Percentiles rank a stretch among this genome's conserved stretches.
Conservation (phyloP, 2,329 filamentous ascomycete genomes). For the Parafenestella ontariensis region DNA sequence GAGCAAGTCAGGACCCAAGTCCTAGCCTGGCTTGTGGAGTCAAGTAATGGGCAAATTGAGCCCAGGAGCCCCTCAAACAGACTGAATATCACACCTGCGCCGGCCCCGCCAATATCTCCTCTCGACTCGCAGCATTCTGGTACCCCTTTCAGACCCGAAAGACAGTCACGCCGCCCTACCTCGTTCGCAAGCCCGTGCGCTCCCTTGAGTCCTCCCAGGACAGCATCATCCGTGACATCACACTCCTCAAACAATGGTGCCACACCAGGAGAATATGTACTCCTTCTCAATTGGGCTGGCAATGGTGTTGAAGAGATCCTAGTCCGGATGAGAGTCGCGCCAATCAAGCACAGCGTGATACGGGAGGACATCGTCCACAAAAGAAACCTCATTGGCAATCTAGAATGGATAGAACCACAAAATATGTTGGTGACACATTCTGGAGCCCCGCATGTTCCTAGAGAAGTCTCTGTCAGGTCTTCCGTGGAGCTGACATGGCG, state of each 20-base stretch:
- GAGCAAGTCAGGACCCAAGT: no score
- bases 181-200: no score
- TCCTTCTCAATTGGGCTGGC: background rate
- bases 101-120: no score
- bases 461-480: background rate
- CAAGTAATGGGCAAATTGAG: no score
- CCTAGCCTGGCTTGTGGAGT: no score
- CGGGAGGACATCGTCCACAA: background rate
- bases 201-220: no score
- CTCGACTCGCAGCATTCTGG: no score
- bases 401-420: background rate
- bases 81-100: no score
- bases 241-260: background rate
- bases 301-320: background rate
- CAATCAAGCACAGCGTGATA: constrained; percentile 8
- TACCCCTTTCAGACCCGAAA: no score
- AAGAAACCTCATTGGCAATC: background rate
- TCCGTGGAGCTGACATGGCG: constrained; percentile 3
- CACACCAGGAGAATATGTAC: background rate
- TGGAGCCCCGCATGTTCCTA: background rate
- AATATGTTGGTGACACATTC: background rate
- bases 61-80: no score
- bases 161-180: no score
- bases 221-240: background rate
- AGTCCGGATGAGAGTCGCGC: background rate